Evolutionary conservation across 306 rosid genomes (phyloP).

Genomic region (Comarum palustre): DNA sequence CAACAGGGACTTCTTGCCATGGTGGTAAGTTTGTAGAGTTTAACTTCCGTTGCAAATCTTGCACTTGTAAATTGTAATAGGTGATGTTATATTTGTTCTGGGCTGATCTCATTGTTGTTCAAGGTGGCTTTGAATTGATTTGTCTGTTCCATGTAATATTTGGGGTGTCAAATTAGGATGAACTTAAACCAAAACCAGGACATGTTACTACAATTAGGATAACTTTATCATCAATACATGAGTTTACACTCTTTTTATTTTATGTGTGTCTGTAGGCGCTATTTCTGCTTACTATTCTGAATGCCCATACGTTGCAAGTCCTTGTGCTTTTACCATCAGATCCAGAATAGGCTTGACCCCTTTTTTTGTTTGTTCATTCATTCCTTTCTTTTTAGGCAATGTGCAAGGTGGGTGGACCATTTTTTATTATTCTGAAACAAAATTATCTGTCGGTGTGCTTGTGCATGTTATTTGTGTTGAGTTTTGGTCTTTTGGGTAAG

Average conservation of each 20-base stretch:
- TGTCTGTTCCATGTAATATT: background rate
- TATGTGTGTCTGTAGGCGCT: background rate
- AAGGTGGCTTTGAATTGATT: background rate
- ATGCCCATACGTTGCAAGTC: background rate
- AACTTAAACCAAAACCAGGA: background rate
- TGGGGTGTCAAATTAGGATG: background rate
- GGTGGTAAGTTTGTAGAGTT: slow-evolving; percentile 60
- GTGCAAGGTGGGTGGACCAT: background rate
- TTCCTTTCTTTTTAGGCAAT: background rate
- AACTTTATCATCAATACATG: background rate
- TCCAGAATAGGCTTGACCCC: background rate
- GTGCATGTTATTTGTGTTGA: background rate
- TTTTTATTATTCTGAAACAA: background rate
- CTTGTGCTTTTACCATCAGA: background rate
- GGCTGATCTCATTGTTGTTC: background rate
- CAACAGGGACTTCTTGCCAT: slow-evolving; percentile 65
- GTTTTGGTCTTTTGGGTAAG: background rate
- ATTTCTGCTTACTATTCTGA: background rate
- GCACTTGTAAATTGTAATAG: slow-evolving; percentile 5
- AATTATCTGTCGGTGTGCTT: background rate
- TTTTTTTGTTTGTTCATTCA: background rate
- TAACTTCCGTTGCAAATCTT: slow-evolving; percentile 19
- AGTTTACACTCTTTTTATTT: slow-evolving; percentile 5
- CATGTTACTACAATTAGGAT: background rate
- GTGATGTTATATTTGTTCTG: background rate